Evolutionary conservation across 257 asterid species (phyloP).

Genomic region (Coffea eugenioides): DNA sequence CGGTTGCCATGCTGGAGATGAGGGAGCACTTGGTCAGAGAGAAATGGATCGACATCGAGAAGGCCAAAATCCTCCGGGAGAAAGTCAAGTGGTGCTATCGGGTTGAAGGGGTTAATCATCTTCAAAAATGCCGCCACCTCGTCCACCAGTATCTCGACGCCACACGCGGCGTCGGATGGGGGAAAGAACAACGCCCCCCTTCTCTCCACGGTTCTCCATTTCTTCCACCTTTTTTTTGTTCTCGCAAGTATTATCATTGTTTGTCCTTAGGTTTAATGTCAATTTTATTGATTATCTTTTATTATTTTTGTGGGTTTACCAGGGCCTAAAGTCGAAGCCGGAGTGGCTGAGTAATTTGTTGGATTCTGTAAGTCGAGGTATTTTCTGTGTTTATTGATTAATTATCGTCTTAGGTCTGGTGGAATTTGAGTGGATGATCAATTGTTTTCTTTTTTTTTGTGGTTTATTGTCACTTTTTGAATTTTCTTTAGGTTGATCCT

Average conservation of each 20-base stretch:
- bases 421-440: background rate
- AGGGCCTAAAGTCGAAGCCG: slow-evolving; percentile 35
- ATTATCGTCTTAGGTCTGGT: background rate
- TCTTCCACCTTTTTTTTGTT: background rate
- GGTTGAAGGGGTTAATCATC: slow-evolving; percentile 83
- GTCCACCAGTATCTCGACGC: slow-evolving; percentile 87
- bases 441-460: background rate
- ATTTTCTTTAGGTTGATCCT: background rate
- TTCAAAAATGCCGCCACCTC: slow-evolving; percentile 94
- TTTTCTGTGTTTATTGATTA: background rate
- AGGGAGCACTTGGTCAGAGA: slow-evolving; percentile 85
- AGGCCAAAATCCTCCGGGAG: slow-evolving; percentile 88
- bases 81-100: slow-evolving; percentile 92
- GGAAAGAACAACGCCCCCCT: slow-evolving; percentile 87
- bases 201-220: slow-evolving; percentile 57
- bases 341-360: slow-evolving; percentile 24
- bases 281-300: background rate
- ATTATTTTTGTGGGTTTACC: background rate
- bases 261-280: background rate
- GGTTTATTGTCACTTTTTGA: background rate
- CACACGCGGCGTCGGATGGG: slow-evolving; percentile 97
- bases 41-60: slow-evolving; percentile 97
- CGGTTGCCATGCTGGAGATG: slow-evolving; percentile 93
- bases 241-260: background rate
- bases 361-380: slow-evolving; percentile 21